phyloP scores from a whole-genome alignment of 768 basidiomycete genomes.

The Mycena metata region DNA sequence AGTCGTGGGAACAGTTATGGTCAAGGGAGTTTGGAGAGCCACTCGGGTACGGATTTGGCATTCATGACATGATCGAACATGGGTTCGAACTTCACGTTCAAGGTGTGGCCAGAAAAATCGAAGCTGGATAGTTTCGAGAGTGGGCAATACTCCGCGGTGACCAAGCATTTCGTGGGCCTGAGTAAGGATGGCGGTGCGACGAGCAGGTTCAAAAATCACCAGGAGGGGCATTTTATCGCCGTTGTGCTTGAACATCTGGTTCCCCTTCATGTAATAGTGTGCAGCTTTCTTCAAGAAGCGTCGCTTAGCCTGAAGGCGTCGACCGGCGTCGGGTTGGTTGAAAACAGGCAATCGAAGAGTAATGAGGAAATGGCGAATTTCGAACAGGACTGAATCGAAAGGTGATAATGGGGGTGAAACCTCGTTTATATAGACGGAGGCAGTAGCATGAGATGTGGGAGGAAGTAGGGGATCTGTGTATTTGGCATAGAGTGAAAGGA shows the following conservation, averaged over 20 bases:
- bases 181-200: constrained; percentile 1
- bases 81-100: constrained; percentile 32
- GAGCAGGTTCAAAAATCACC: constrained; percentile 31
- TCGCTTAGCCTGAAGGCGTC: neutral
- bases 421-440: constrained; percentile 6
- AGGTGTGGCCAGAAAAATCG: constrained; percentile 45
- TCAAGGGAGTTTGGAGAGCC: constrained; percentile 33
- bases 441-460: neutral
- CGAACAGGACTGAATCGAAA: constrained; percentile 10
- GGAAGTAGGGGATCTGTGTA: neutral
- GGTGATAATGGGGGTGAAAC: neutral
- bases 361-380: constrained; percentile 37
- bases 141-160: constrained; percentile 39
- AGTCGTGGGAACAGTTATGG: constrained; percentile 2
- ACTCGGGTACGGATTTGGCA: constrained; percentile 41
- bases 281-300: constrained; percentile 31
- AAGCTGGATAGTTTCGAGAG: constrained; percentile 9
- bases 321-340: neutral
- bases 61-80: constrained; percentile 43
- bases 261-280: constrained; percentile 23
- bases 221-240: neutral
- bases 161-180: constrained; percentile 42
- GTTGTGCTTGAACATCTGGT: constrained; percentile 30
- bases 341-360: constrained; percentile 8
- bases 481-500: neutral